A percentile compares a stretch with the other conserved stretches of the same genome.
phyloP scores from a whole-genome alignment of 345 rosid species.

The Eucalyptus sideroxylon region DNA sequence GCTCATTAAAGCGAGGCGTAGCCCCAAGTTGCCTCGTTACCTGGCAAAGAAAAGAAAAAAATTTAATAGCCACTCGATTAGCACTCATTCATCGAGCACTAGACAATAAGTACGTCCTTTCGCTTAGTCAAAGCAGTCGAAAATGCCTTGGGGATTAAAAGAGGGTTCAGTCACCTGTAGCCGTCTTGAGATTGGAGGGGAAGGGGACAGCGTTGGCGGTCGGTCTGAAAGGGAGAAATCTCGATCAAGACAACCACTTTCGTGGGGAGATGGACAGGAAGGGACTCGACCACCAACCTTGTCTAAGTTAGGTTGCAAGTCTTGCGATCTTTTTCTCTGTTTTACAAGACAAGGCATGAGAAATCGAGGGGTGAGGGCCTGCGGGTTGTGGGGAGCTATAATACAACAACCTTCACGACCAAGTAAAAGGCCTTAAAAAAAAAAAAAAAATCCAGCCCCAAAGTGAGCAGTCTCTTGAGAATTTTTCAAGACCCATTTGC shows the following conservation, averaged over 20 bases:
- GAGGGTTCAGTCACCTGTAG: background rate
- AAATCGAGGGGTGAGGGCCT: background rate
- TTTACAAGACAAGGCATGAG: background rate
- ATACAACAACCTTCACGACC: background rate
- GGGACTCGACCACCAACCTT: background rate
- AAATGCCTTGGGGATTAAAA: background rate
- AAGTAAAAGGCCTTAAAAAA: background rate
- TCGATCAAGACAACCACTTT: background rate
- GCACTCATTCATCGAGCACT: background rate
- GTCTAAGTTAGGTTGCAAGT: conserved; percentile 13
- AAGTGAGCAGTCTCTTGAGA: background rate
- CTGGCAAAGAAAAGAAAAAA: background rate
- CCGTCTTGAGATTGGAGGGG: background rate
- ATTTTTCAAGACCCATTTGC: background rate
- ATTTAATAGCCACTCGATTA: background rate
- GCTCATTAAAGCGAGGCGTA: background rate
- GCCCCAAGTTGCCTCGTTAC: background rate
- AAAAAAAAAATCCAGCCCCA: background rate
- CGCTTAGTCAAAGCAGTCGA: background rate
- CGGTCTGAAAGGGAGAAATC: background rate
- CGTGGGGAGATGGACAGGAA: background rate
- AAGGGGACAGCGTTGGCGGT: conserved; percentile 1
- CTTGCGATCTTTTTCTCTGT: conserved; percentile 8
- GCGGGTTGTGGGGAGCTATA: background rate
- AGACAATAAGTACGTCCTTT: background rate